Evolutionary conservation across 2,329 filamentous ascomycete species (phyloP), one percentile per base, ranked within the genome.

Genomic region (Samsoniella hepiali): DNA sequence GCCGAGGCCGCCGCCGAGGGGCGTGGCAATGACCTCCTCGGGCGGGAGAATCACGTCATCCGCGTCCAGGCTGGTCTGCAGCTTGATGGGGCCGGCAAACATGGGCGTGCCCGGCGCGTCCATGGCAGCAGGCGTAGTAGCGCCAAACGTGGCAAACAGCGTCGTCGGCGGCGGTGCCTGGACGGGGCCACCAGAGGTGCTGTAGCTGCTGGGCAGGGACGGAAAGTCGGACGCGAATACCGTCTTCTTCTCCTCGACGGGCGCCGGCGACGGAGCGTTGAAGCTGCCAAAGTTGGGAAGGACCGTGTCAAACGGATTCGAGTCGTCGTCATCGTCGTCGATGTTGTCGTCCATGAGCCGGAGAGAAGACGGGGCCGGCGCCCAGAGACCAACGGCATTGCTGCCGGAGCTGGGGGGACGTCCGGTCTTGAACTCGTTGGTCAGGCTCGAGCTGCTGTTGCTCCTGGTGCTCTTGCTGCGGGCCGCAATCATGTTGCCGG

Each of bases 1-100:
- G 65, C 73, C 79, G 31, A 70, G 65, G 2, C 72, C 77, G 58
- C 68, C 77, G 15, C 72, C 79, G 42, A 75, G 73, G 66, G 75
- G 77, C 27, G 70, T 74, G 65, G 72, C 65, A 2, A 68, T 72
- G 59, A 71, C 64, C 56, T 76, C 73, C 15, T 75, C 55, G 36
- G 55, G 71, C n/a, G n/a, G 32, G n/a, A 69, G 66, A 1, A 71
- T 66, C 36, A 45, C 36, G 40, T 72, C 73, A 2, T 74, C 72
- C 10, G 69, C 68, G 34, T 67, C 69, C 9, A 76, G 58, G 40
- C 70, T 68, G 1, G 74, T 77, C 44, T 71, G 70, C 15, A 78
- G 70, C 65, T 70, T 74, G 64, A 77, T 77, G 15, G 76, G 75
- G 2, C 66, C 75, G 2, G 76, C 67, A n/a, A 77, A 65, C 38